Percentiles rank a stretch among this genome's conserved stretches.
Evolutionary conservation across 108 stramenopile genomes (phyloP).

Genomic region (Aurantiochytrium sp.): DNA sequence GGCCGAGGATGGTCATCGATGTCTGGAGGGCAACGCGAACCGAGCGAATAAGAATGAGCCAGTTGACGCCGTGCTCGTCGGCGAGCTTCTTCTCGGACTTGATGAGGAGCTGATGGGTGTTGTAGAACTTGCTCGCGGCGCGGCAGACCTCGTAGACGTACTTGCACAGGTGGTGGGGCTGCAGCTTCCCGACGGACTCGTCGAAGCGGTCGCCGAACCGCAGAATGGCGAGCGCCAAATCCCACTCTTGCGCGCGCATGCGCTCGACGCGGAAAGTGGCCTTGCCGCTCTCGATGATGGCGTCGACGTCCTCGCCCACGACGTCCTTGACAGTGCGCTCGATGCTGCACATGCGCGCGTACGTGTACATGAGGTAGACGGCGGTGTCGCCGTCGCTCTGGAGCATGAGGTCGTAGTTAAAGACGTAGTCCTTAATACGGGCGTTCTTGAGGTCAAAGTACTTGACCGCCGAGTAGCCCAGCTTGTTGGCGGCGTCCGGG

Average conservation of each 20-base stretch:
- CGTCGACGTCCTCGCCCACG: slow-evolving; percentile 68
- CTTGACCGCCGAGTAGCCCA: slow-evolving; percentile 98
- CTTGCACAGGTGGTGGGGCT: slow-evolving; percentile 90
- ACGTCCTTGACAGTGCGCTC: slow-evolving; percentile 80
- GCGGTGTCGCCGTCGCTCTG: slow-evolving; percentile 98
- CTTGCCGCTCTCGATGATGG: slow-evolving; percentile 47
- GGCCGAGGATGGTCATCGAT: slow-evolving; percentile 79
- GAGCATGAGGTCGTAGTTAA: slow-evolving; percentile 97
- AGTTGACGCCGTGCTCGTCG: slow-evolving; percentile 48
- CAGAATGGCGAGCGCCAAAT: slow-evolving; percentile 78
- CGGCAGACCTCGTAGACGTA: slow-evolving; percentile 84
- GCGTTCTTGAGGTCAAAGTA: slow-evolving; percentile 96
- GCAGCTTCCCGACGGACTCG: slow-evolving; percentile 72
- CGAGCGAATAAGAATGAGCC: slow-evolving; percentile 85
- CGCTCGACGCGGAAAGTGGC: slow-evolving; percentile 17
- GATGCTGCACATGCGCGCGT: slow-evolving; percentile 93
- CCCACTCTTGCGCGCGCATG: slow-evolving; percentile 83
- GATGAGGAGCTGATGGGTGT: slow-evolving; percentile 84
- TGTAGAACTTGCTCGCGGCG: slow-evolving; percentile 88
- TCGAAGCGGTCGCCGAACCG: slow-evolving; percentile 75
- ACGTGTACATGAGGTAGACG: slow-evolving; percentile 93
- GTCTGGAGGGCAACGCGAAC: slow-evolving; percentile 78
- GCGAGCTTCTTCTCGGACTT: slow-evolving; percentile 70
- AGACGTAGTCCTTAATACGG: slow-evolving; percentile 93
- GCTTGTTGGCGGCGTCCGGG: slow-evolving; percentile 75